Evolutionary conservation across 2,329 filamentous ascomycete species (phyloP).

Genomic region (Penicillium polonicum): DNA sequence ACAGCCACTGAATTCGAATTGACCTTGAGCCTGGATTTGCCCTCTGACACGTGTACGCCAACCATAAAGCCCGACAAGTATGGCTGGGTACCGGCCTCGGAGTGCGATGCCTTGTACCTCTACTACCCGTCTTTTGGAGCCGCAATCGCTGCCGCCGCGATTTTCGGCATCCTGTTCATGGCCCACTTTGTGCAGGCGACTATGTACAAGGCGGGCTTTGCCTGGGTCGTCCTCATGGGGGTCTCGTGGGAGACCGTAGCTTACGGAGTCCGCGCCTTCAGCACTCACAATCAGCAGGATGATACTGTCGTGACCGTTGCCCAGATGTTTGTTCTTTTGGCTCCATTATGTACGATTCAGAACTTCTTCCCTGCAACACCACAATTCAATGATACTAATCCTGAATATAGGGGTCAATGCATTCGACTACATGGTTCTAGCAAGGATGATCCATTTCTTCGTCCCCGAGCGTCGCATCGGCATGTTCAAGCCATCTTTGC

Average conservation of each 20-base stretch:
- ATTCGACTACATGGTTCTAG: conserved; percentile 50
- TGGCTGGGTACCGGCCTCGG: conserved; percentile 21
- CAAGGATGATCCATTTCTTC: conserved; percentile 49
- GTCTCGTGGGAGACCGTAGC: conserved; percentile 44
- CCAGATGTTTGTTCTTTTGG: conserved; percentile 10
- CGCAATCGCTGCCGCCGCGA: conserved; percentile 36
- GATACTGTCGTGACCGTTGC: neutral
- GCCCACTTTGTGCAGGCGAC: conserved; percentile 39
- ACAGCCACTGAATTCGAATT: neutral
- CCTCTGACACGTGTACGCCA: conserved; percentile 18
- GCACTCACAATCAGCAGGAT: conserved; percentile 1
- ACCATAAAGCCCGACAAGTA: conserved; percentile 24
- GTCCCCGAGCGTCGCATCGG: conserved; percentile 41
- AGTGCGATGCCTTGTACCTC: conserved; percentile 16
- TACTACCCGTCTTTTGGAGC: conserved; percentile 41
- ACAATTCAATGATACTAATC: neutral
- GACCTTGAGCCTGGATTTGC: neutral
- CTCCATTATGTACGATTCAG: conserved; percentile 3
- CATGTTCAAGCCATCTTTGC: conserved; percentile 36
- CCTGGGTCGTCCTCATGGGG: conserved; percentile 50
- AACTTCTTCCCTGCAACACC: neutral
- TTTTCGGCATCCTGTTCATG: conserved; percentile 31
- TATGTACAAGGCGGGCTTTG: conserved; percentile 36
- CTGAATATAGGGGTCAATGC: conserved; percentile 40
- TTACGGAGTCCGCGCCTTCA: conserved; percentile 36